Percentiles rank a stretch among this genome's conserved stretches.
These are phyloP conservation scores for Boletus huronensis DNA, from an alignment of 768 basidiomycete species.

Conservation along the genomic window DNA sequence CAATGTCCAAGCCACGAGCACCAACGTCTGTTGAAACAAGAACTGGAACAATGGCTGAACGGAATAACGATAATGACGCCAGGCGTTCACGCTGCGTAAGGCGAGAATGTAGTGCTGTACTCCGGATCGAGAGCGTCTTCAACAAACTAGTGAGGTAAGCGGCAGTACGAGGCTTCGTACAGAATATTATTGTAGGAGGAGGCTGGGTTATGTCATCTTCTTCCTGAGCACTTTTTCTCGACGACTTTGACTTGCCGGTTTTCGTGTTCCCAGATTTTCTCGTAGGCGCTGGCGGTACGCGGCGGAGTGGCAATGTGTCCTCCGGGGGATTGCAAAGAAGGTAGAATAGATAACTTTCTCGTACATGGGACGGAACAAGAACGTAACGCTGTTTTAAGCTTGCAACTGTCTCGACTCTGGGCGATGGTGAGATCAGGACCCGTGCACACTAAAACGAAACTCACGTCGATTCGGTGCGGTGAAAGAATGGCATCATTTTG, in stretches of 20 bases:
- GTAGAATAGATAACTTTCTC: slow-evolving; percentile 88
- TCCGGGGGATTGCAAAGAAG: slow-evolving; percentile 87
- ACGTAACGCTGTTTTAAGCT: slow-evolving; percentile 87
- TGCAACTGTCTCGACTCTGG: slow-evolving; percentile 84
- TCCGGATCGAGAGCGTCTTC: slow-evolving; percentile 75
- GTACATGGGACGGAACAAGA: slow-evolving; percentile 91
- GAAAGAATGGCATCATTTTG: slow-evolving; percentile 83
- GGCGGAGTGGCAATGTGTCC: slow-evolving; percentile 64
- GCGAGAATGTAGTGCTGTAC: slow-evolving; percentile 88
- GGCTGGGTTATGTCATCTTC: slow-evolving; percentile 65
- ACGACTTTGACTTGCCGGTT: slow-evolving; percentile 30
- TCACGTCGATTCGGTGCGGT: slow-evolving; percentile 72
- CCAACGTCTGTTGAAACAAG: slow-evolving; percentile 95
- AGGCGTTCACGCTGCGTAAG: slow-evolving; percentile 90
- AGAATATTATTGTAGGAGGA: slow-evolving; percentile 97
- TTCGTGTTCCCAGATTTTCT: slow-evolving; percentile 23
- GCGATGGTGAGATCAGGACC: neutral
- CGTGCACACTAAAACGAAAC: slow-evolving; percentile 24
- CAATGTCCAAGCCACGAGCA: slow-evolving; percentile 92
- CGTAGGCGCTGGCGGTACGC: slow-evolving; percentile 52
- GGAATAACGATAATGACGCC: slow-evolving; percentile 79
- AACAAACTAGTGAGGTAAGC: slow-evolving; percentile 84
- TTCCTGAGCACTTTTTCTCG: slow-evolving; percentile 32
- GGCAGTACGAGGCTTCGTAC: slow-evolving; percentile 76
- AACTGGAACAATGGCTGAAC: slow-evolving; percentile 82